A percentile compares a stretch with the other conserved stretches of the same genome.
Evolutionary conservation across 768 basidiomycete genomes (phyloP).

Genomic region (Trametes coccinea): DNA sequence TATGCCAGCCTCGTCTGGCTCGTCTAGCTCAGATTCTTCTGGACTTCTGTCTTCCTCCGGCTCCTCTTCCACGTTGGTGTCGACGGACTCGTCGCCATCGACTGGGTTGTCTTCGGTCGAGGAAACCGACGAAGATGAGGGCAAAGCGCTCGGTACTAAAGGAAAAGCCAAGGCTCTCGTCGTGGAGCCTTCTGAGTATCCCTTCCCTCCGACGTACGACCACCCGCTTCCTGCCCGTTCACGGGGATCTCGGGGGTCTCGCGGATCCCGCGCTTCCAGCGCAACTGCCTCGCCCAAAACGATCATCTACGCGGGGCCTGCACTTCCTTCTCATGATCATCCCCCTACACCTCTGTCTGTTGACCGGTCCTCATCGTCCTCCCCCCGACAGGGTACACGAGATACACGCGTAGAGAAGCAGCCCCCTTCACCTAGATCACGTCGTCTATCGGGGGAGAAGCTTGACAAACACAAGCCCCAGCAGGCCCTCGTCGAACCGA

Average conservation of each 20-base stretch:
- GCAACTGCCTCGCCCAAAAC: slow-evolving; percentile 16
- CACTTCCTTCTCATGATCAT: neutral
- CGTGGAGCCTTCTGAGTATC: slow-evolving; percentile 23
- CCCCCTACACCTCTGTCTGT: neutral
- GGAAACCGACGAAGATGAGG: slow-evolving; percentile 5
- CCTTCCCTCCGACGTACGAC: slow-evolving; percentile 23
- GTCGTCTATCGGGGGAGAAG: neutral
- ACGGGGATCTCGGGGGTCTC: slow-evolving; percentile 2
- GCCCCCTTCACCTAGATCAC: neutral
- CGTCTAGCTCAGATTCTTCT: slow-evolving; percentile 2
- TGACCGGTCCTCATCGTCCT: neutral
- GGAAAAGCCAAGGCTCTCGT: slow-evolving; percentile 11
- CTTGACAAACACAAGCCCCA: neutral
- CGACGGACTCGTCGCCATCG: slow-evolving; percentile 2
- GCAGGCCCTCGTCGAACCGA: neutral
- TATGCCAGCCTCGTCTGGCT: neutral
- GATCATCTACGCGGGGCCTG: neutral
- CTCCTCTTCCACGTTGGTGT: slow-evolving; percentile 16
- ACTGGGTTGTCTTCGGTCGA: slow-evolving; percentile 9
- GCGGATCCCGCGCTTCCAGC: slow-evolving; percentile 10
- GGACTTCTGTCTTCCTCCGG: neutral
- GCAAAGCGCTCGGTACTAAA: neutral
- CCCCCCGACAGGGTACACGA: neutral
- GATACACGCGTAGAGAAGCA: neutral
- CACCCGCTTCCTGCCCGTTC: neutral